These are phyloP conservation scores for Strobilomyces confusus DNA, from an alignment of 768 basidiomycete species.

Conservation along the genomic window DNA sequence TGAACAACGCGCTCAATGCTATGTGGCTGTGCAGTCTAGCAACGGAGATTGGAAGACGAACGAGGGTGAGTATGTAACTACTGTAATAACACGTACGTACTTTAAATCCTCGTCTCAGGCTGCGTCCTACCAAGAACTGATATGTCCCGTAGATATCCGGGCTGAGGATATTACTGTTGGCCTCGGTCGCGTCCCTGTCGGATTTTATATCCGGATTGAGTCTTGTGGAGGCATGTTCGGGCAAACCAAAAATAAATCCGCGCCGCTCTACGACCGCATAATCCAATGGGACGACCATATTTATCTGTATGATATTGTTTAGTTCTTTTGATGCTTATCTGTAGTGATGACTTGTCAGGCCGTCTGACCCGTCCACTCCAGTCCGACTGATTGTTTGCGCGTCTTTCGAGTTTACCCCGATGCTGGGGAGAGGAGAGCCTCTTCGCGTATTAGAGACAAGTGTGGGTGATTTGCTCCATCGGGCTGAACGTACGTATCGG, in stretches of 20 bases:
- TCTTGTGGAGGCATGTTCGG: not conserved
- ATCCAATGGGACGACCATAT: not conserved
- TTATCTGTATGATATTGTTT: not conserved
- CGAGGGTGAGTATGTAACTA: no score
- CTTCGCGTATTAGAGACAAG: not conserved
- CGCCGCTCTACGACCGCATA: not conserved
- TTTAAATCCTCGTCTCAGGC: no score
- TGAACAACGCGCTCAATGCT: no score
- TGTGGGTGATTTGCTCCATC: not conserved
- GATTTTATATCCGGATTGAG: slow-evolving; percentile 4
- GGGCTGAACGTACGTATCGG: not conserved
- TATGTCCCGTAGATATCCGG: slow-evolving; percentile 11
- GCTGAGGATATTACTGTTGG: slow-evolving; percentile 3
- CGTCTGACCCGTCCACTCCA: not conserved
- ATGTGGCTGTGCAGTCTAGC: no score
- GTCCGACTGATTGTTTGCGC: not conserved
- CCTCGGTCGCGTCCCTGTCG: slow-evolving; percentile 5
- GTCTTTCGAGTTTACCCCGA: slow-evolving; percentile 2
- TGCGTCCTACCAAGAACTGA: no score
- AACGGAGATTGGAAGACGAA: no score
- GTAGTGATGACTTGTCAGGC: not conserved
- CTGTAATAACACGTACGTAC: no score
- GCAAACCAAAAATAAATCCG: not conserved
- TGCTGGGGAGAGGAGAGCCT: slow-evolving; percentile 1
- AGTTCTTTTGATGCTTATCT: not conserved